A percentile compares a stretch with the other conserved stretches of the same genome.
phyloP scores from a whole-genome alignment of 768 basidiomycete genomes.

The Boletus vermiculosoides region DNA sequence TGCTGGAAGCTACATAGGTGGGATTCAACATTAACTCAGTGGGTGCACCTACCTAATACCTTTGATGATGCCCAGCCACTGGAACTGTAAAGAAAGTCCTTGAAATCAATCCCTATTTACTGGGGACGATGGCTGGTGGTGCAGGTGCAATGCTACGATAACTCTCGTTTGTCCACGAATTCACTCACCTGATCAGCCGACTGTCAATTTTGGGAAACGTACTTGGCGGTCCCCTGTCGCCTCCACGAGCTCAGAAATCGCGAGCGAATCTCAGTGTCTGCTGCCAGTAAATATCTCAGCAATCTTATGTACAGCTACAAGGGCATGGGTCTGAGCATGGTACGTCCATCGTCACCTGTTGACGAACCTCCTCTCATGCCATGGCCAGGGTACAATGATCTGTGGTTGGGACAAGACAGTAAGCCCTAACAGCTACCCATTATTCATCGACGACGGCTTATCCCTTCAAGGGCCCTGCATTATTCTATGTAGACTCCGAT shows the following conservation, averaged over 20 bases:
- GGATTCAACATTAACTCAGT: constrained; percentile 26
- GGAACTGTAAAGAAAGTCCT: constrained; percentile 99
- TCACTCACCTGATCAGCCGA: constrained; percentile 55
- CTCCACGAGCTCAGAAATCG: constrained; percentile 94
- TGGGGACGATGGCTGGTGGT: constrained; percentile 99
- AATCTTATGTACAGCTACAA: constrained; percentile 98
- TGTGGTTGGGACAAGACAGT: constrained; percentile 99
- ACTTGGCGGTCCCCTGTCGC: constrained; percentile 96
- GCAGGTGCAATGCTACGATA: constrained; percentile 61
- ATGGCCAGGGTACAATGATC: constrained; percentile 91
- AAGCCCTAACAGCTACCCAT: constrained; percentile 27
- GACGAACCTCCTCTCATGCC: constrained; percentile 1
- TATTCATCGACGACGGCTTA: constrained; percentile 10
- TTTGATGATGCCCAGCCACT: constrained; percentile 54
- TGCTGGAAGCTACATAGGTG: constrained; percentile 95
- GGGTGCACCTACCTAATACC: neutral
- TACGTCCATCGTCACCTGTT: constrained; percentile 37
- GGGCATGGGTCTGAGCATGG: constrained; percentile 99
- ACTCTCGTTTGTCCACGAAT: neutral
- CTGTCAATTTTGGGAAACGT: constrained; percentile 98
- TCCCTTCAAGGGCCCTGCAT: constrained; percentile 69
- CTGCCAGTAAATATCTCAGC: constrained; percentile 95
- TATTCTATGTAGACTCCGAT: constrained; percentile 98
- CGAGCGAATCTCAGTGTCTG: constrained; percentile 98
- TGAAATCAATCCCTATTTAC: constrained; percentile 96